Base-by-base conservation (phyloP, 2,329 filamentous ascomycete species). In the Alternaria conjuncta region DNA sequence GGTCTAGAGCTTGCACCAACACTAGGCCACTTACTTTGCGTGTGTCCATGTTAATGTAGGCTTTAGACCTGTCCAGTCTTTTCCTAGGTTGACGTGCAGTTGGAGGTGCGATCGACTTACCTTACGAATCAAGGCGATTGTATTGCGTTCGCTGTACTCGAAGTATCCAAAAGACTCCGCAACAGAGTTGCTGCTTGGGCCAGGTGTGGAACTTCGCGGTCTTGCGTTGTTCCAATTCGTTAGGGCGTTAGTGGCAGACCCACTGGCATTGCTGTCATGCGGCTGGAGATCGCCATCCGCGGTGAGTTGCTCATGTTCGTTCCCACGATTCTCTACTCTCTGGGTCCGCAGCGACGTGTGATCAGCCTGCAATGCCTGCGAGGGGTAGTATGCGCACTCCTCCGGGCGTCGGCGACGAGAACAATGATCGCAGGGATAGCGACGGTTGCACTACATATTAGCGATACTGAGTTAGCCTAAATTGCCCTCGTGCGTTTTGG, bases 351-450 rank as follows among this genome's bases (percentile, higher is more conserved):
- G 36, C 36, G 36, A 11, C 36, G 36, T 41, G 9, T 11, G 36
- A 5, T 18, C 36, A 41, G 36, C 15, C 9, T 41, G 36, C 36
- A 41, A 41, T 41, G 36, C 36, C 36, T 10, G 36, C 8, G 36
- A 41, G 5, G 36, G 36, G 36, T 41, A 41, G 36, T 41, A 41
- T 41, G 36, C 36, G 36, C 36, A 41, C 36, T 41, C 36, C 36
- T 64, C 64, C 9, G 64, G 64, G 18, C 49, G 46, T 15, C 57
- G 64, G 6, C 64, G 61, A 32, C 54, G 51, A 20, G 61, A 50
- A 32, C 64, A 66, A n/a, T 66, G 60, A 32, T 66, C 61, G 55
- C 64, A 66, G 15, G 61, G 64, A 58, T 64, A 66, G 13, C 28
- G 36, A 15, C 64, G 61, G 47, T 64, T 66, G 43, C 64, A 66